phyloP scores from a whole-genome alignment of 78 protist species.

The Planoprotostelium fungivorum region DNA sequence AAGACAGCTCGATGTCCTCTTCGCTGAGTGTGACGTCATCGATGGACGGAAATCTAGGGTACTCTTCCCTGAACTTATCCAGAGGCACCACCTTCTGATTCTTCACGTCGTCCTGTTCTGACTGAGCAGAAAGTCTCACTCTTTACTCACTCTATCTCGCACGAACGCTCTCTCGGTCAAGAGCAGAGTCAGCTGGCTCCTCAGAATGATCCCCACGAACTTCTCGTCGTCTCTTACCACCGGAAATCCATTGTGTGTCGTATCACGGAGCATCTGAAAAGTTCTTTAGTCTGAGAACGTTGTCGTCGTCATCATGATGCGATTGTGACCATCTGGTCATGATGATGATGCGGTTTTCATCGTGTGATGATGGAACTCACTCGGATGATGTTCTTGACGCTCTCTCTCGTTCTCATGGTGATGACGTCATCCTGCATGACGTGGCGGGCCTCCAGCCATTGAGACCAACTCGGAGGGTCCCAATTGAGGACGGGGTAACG shows the following conservation, averaged over 20 bases:
- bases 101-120: background rate
- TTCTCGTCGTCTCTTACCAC: background rate
- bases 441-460: background rate
- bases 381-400: background rate
- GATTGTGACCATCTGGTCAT: no score
- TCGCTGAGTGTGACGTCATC: constrained; percentile 26
- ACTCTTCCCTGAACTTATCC: background rate
- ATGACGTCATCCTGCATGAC: background rate
- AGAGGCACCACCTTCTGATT: background rate
- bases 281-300: no score
- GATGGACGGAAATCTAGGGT: constrained; percentile 40
- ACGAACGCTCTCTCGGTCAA: background rate
- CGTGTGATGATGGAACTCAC: background rate
- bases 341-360: no score
- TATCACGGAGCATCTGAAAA: background rate
- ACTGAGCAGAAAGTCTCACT: no score
- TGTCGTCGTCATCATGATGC: no score
- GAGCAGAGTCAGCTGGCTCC: constrained; percentile 4
- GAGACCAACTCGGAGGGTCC: background rate
- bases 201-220: constrained; percentile 12
- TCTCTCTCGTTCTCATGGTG: background rate
- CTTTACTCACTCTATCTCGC: background rate
- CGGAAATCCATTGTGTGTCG: background rate
- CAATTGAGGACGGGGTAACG: background rate
- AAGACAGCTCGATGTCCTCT: constrained; percentile 29